Evolutionary conservation across 2,329 filamentous ascomycete genomes (phyloP).

Genomic region (Curvularia eragrostidis): DNA sequence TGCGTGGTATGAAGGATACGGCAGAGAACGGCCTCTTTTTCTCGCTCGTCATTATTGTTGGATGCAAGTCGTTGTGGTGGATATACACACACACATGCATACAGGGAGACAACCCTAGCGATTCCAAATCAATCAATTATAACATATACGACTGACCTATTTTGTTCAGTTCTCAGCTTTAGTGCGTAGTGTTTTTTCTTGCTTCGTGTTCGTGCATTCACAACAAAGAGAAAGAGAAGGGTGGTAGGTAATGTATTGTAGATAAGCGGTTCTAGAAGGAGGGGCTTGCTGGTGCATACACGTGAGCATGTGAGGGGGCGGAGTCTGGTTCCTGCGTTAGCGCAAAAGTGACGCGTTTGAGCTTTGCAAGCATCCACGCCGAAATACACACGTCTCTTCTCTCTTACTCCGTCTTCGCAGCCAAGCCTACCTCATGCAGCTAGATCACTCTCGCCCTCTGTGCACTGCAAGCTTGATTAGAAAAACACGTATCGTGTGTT

Average conservation of each 20-base stretch:
- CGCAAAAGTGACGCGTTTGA: conserved; percentile 9
- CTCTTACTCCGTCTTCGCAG: background rate
- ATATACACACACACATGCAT: too few species aligned
- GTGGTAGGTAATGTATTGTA: background rate
- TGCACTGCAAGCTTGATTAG: background rate
- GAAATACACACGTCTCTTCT: background rate
- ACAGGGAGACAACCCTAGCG: too few species aligned
- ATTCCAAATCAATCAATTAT: too few species aligned
- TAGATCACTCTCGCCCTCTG: background rate
- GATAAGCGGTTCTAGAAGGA: background rate
- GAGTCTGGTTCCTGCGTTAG: conserved; percentile 19
- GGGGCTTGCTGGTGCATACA: too few species aligned
- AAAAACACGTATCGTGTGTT: background rate
- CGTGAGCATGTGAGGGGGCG: background rate
- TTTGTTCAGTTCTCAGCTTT: too few species aligned
- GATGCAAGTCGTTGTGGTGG: too few species aligned
- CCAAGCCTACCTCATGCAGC: too few species aligned
- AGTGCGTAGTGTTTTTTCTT: background rate
- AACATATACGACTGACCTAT: too few species aligned
- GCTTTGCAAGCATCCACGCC: conserved; percentile 3
- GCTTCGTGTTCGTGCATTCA: background rate
- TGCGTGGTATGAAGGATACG: too few species aligned
- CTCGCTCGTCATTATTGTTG: too few species aligned
- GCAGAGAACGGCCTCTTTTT: too few species aligned
- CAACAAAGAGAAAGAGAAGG: background rate